phyloP scores from a whole-genome alignment of 306 rosid species.

The Boehmeria nivea region DNA sequence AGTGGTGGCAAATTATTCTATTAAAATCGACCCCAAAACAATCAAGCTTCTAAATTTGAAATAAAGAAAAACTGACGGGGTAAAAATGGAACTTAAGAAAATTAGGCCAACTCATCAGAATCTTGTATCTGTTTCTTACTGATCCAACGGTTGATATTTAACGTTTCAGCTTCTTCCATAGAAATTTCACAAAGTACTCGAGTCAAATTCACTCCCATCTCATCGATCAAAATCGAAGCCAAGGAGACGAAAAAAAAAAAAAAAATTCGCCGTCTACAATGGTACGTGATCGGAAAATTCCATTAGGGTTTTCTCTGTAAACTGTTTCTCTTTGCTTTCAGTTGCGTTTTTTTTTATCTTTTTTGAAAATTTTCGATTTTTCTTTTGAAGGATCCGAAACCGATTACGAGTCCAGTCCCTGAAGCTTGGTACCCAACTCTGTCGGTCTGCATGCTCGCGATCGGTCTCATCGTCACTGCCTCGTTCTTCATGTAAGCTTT shows the following conservation, averaged over 20 bases:
- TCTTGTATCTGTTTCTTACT: background rate
- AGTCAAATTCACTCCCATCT: background rate
- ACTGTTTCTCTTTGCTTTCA: background rate
- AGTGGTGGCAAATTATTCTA: no score
- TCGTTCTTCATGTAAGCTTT: slow-evolving; percentile 84
- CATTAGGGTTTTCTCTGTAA: background rate
- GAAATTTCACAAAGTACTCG: background rate
- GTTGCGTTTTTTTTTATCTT: background rate
- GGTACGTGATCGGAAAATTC: slow-evolving; percentile 4
- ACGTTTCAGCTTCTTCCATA: background rate
- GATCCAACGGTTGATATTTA: slow-evolving; percentile 1
- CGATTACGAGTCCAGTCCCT: slow-evolving; percentile 83
- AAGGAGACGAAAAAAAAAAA: background rate
- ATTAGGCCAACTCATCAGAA: no score
- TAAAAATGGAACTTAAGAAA: no score
- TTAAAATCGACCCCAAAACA: no score
- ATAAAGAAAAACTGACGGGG: no score
- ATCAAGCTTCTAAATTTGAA: no score
- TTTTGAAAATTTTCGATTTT: background rate
- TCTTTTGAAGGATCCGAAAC: slow-evolving; percentile 59
- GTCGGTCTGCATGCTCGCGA: slow-evolving; percentile 57
- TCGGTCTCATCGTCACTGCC: slow-evolving; percentile 85
- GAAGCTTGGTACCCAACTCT: slow-evolving; percentile 84
- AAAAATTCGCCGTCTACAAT: background rate
- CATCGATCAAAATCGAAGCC: background rate